A percentile compares a stretch with the other conserved stretches of the same genome.
These are phyloP conservation scores for Scedosporium dehoogii DNA, from an alignment of 2,329 filamentous ascomycete genomes.

Conservation along the genomic window DNA sequence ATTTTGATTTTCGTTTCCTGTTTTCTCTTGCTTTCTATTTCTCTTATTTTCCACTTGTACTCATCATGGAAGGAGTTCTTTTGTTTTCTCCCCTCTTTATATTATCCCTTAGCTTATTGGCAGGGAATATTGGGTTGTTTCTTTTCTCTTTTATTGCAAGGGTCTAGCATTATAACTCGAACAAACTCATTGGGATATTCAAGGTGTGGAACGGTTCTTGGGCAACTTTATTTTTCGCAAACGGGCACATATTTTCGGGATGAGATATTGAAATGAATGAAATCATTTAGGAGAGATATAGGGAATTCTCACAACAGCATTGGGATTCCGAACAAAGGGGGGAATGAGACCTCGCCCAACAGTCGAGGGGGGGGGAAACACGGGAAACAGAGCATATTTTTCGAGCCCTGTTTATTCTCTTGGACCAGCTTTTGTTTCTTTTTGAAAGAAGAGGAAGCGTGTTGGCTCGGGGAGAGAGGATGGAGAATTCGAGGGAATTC, in stretches of 20 bases:
- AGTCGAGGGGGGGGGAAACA: not conserved
- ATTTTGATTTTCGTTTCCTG: not conserved
- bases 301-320: not conserved
- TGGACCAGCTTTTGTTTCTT: not conserved
- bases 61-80: constrained; percentile 7
- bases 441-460: not conserved
- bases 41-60: constrained; percentile 7
- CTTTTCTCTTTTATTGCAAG: not conserved
- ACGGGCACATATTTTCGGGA: no score
- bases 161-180: not conserved
- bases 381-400: not conserved
- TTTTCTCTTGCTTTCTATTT: constrained; percentile 2
- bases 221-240: no score
- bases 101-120: not conserved
- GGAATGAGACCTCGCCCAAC: not conserved
- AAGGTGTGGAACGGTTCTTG: no score
- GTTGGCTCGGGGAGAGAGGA: not conserved
- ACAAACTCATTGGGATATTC: no score
- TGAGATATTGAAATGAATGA: no score
- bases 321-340: not conserved
- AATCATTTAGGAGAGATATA: not conserved
- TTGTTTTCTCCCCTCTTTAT: constrained; percentile 1
- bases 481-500: not conserved
- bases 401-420: not conserved
- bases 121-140: not conserved